Evolutionary conservation across 2,329 filamentous ascomycete species (phyloP), one percentile per base, ranked within the genome.

Genomic region (Exophiala oligosperma): DNA sequence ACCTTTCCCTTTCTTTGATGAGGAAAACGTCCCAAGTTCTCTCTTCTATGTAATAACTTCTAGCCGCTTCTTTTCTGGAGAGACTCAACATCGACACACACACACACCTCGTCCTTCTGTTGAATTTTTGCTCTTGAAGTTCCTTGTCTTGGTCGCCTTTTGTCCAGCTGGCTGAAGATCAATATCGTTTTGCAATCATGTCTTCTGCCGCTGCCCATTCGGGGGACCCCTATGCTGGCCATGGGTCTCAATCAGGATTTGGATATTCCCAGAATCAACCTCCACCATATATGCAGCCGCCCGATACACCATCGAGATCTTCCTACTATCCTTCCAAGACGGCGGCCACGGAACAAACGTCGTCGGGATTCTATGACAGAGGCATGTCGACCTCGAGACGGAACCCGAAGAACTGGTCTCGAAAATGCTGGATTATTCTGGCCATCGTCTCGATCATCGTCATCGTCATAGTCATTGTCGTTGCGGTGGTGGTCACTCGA

Each of bases 401-500:
- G 70, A 75, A 84, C 60, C 77, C 79, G 0, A 74, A 74, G 50
- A 75, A 75, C 48, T 87, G 84, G 84, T 72, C 77, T 41, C 79
- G 79, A 67, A 79, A 76, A 57, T 75, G 73, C 9, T 86, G 80
- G 79, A 68, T 76, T 23, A 71, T 76, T 35, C 66, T 81, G 4
- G 76, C 63, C 2, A 67, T 73, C 1, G 62, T 75, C 1, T 55
- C 77, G 1, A 71, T 71, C 24, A 60, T 77, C 35, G 63, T 80
- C 7, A 68, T 86, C 12, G 66, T 83, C 41, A 72, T 83, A 7
- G 71, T 78, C 37, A 72, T 84, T 46, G 75, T 81, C 6, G 75
- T 81, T 12, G 68, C 70, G 1, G 71, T 74, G 12, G 69, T 73
- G 48, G 74, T 71, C 2, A 68, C 66, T 28, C 71, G 72, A 56